phyloP scores from a whole-genome alignment of 1,139 yeast species.

The Blastobotrys capitulatus region DNA sequence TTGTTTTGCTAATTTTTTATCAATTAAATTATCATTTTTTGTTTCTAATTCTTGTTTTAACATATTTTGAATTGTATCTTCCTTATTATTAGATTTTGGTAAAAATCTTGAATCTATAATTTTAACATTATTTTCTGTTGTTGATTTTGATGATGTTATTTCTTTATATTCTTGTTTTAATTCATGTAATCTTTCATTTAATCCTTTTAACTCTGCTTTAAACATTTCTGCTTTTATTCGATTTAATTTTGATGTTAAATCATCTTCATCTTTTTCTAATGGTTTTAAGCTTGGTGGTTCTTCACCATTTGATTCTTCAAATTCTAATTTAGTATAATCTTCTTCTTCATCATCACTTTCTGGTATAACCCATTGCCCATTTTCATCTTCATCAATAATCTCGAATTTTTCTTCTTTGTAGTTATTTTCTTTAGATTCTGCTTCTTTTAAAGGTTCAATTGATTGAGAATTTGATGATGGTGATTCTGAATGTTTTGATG shows the following conservation, averaged over 20 bases:
- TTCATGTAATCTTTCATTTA: constrained; percentile 21
- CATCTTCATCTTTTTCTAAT: neutral
- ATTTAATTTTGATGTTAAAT: constrained; percentile 22
- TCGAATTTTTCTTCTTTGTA: constrained; percentile 7
- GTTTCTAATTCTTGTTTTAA: constrained; percentile 35
- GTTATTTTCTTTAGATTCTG: neutral
- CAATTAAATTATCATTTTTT: constrained; percentile 21
- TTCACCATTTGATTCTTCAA: constrained; percentile 4
- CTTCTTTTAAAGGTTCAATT: neutral
- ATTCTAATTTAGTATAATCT: neutral
- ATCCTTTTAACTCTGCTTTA: constrained; percentile 33
- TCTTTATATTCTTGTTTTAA: constrained; percentile 31
- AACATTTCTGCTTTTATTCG: constrained; percentile 35
- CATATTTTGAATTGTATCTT: constrained; percentile 37
- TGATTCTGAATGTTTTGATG: constrained; percentile 5
- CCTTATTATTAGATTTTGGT: constrained; percentile 14
- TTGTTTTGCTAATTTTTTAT: constrained; percentile 25
- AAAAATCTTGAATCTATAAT: constrained; percentile 13
- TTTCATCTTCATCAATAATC: constrained; percentile 14
- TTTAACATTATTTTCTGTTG: constrained; percentile 2
- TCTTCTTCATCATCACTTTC: constrained; percentile 18
- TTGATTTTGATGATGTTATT: constrained; percentile 11
- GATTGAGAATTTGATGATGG: constrained; percentile 1
- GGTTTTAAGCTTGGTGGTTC: constrained; percentile 4
- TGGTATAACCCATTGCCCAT: constrained; percentile 29